Conservation (phyloP, 2,329 filamentous ascomycete species). For the Cadophora luteo-olivacea region DNA sequence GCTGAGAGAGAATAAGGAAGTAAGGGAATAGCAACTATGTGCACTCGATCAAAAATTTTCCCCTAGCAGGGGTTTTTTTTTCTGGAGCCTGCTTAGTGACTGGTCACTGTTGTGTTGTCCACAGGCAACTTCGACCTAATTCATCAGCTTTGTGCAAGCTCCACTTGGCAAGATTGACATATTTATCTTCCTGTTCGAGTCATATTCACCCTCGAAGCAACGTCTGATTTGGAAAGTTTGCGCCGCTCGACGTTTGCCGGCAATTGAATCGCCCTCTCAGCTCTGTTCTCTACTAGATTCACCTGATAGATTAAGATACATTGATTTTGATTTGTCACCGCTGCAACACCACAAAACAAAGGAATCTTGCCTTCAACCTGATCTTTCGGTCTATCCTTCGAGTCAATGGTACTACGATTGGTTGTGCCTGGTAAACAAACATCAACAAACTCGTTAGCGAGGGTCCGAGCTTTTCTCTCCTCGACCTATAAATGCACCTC, state of each 20-base stretch:
- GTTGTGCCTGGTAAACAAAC: background rate
- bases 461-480: background rate
- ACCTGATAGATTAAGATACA: background rate
- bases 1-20: background rate
- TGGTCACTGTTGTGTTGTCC: background rate
- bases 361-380: background rate
- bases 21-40: background rate
- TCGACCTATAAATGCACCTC: background rate
- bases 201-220: background rate
- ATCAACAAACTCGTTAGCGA: background rate
- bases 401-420: background rate
- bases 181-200: background rate
- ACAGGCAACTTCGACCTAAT: background rate
- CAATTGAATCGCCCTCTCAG: too few relatives aligned
- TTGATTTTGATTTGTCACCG: background rate
- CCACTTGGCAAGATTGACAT: background rate
- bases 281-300: background rate
- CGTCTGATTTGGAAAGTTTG: background rate
- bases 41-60: background rate
- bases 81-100: background rate
- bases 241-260: too few relatives aligned
- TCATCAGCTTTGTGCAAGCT: background rate
- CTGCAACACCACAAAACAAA: background rate
- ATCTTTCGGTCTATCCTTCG: background rate
- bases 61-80: background rate